These are phyloP conservation scores for Kodamaea sp. DNA, from an alignment of 1,139 yeast species.

Conservation along the genomic window DNA sequence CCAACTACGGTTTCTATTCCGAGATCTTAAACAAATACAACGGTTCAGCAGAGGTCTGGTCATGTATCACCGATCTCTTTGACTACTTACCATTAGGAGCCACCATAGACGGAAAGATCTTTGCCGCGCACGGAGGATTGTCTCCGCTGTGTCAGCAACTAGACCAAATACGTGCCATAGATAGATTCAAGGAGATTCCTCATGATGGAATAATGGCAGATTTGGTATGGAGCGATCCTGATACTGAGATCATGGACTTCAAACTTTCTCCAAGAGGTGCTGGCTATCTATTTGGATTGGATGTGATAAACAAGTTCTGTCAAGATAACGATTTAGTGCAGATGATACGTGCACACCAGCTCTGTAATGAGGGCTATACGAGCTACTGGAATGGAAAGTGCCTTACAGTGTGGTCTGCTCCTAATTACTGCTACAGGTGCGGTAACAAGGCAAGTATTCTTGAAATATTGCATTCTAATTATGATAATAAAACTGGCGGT, in stretches of 20 bases:
- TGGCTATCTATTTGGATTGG: slow-evolving; percentile 92
- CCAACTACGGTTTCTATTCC: slow-evolving; percentile 93
- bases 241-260: slow-evolving; percentile 80
- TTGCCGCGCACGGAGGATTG: slow-evolving; percentile 95
- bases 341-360: slow-evolving; percentile 90
- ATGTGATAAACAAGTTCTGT: slow-evolving; percentile 85
- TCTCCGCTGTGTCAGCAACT: slow-evolving; percentile 94
- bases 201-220: slow-evolving; percentile 99
- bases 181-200: slow-evolving; percentile 90
- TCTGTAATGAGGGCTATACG: slow-evolving; percentile 95
- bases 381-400: slow-evolving; percentile 87
- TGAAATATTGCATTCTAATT: slow-evolving; percentile 55
- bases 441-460: slow-evolving; percentile 95
- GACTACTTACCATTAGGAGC: slow-evolving; percentile 90
- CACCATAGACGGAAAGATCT: slow-evolving; percentile 87
- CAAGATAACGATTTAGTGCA: slow-evolving; percentile 76
- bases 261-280: slow-evolving; percentile 95
- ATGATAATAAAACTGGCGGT: slow-evolving; percentile 19
- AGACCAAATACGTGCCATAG: slow-evolving; percentile 87
- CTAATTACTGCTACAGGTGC: slow-evolving; percentile 94
- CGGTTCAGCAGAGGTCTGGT: slow-evolving; percentile 83
- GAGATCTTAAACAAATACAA: slow-evolving; percentile 86
- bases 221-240: slow-evolving; percentile 98
- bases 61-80: slow-evolving; percentile 85
- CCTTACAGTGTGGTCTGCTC: slow-evolving; percentile 98